A percentile compares a stretch with the other conserved stretches of the same genome.
These are phyloP conservation scores for Penicillium coffeae DNA, from an alignment of 495 filamentous ascomycete species.

Conservation along the genomic window DNA sequence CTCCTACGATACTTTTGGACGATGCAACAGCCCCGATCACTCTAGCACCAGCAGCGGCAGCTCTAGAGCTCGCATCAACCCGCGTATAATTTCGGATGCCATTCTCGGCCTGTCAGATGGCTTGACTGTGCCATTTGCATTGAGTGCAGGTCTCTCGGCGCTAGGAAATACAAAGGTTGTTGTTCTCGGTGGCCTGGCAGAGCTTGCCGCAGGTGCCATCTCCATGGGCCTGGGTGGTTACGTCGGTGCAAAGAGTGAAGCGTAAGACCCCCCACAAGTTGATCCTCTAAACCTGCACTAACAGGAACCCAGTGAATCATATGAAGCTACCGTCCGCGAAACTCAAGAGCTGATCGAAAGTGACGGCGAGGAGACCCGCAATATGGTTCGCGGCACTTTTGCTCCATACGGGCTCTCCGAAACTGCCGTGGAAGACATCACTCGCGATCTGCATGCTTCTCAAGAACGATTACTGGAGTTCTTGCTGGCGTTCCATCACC, in stretches of 20 bases:
- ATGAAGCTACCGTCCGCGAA: constrained; percentile 44
- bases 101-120: constrained; percentile 59
- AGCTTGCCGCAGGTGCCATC: constrained; percentile 53
- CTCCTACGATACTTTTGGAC: constrained; percentile 42
- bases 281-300: too few relatives aligned
- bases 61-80: constrained; percentile 39
- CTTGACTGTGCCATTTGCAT: constrained; percentile 54
- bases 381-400: constrained; percentile 50
- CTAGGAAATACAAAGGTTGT: constrained; percentile 52
- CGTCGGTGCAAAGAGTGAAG: constrained; percentile 68
- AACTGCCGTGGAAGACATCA: constrained; percentile 39
- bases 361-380: constrained; percentile 34
- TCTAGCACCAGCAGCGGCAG: constrained; percentile 28
- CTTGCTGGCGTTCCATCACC: constrained; percentile 54
- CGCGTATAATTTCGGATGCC: constrained; percentile 54
- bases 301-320: constrained; percentile 40
- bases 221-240: constrained; percentile 56
- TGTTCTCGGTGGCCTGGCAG: constrained; percentile 51
- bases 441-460: constrained; percentile 43
- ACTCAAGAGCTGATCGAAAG: constrained; percentile 37
- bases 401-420: constrained; percentile 45
- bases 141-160: constrained; percentile 52
- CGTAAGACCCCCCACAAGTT: constrained; percentile 40
- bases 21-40: constrained; percentile 21
- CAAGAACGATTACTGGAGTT: constrained; percentile 49